These are phyloP conservation scores for Bauhinia variegata DNA, from an alignment of 306 rosid genomes.

Conservation along the genomic window DNA sequence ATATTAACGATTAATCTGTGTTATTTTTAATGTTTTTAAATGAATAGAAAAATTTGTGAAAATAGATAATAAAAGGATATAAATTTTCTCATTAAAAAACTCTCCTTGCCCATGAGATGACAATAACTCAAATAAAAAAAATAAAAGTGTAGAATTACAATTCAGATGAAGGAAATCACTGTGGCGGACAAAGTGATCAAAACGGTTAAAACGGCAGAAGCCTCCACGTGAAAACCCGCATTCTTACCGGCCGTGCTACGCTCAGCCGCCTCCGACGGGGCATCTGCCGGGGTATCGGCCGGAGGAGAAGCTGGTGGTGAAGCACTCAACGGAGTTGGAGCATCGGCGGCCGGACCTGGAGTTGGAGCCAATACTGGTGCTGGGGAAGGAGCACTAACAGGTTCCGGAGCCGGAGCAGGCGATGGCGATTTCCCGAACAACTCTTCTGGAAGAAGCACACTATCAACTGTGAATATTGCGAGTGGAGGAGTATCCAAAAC, in stretches of 20 bases:
- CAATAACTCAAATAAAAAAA: conserved; percentile 9
- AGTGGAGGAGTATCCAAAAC: conserved; percentile 76
- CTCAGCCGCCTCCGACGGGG: conserved; percentile 56
- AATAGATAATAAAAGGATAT: too few relatives aligned
- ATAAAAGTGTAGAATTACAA: conserved; percentile 42
- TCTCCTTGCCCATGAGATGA: conserved; percentile 25
- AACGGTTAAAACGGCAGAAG: conserved; percentile 43
- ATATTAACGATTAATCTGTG: too few relatives aligned
- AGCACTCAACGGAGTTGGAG: conserved; percentile 65
- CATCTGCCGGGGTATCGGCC: conserved; percentile 50
- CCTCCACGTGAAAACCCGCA: conserved; percentile 50
- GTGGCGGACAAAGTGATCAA: conserved; percentile 42
- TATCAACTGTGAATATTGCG: conserved; percentile 68
- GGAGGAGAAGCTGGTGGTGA: conserved; percentile 91
- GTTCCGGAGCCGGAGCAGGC: conserved; percentile 70
- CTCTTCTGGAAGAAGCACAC: conserved; percentile 69
- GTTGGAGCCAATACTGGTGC: conserved; percentile 50
- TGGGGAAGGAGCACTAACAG: conserved; percentile 53
- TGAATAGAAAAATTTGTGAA: too few relatives aligned
- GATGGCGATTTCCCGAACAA: conserved; percentile 74
- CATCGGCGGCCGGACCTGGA: conserved; percentile 39
- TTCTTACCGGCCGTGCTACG: conserved; percentile 44
- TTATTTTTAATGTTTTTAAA: too few relatives aligned
- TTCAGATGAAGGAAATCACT: conserved; percentile 48
- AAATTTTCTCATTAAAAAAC: too few relatives aligned